Conservation (phyloP, 306 rosid species). For the Nissolia schottii region DNA sequence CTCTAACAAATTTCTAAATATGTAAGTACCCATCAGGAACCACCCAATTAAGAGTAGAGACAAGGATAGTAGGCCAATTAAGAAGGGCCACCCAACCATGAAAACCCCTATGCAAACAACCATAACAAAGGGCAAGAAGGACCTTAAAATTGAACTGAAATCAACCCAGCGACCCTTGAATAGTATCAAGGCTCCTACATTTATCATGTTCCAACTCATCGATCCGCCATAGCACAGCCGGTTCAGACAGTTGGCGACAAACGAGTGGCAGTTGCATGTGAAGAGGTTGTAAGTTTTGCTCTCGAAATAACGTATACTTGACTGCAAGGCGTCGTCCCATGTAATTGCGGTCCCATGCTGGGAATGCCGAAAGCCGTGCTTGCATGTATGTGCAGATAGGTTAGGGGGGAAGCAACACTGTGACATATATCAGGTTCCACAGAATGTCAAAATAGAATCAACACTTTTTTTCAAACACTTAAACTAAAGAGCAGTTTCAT, state of each 20-base stretch:
- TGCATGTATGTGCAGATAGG: constrained; percentile 66
- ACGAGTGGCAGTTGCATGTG: constrained; percentile 85
- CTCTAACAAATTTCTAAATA: constrained; percentile 49
- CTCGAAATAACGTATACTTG: constrained; percentile 58
- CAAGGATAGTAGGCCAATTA: constrained; percentile 52
- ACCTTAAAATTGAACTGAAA: constrained; percentile 51
- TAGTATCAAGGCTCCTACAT: constrained; percentile 63
- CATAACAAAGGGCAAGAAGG: constrained; percentile 73
- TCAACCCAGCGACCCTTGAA: constrained; percentile 86
- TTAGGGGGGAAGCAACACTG: constrained; percentile 91
- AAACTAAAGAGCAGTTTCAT: too few relatives aligned
- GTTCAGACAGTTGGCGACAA: constrained; percentile 73
- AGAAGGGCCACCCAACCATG: constrained; percentile 80
- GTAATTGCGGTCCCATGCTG: constrained; percentile 69
- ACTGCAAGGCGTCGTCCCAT: constrained; percentile 79
- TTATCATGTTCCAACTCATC: constrained; percentile 90
- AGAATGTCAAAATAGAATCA: constrained; percentile 15
- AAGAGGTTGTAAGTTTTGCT: constrained; percentile 74
- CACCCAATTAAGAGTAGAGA: constrained; percentile 71
- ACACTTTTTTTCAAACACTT: constrained; percentile 1
- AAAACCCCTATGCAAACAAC: constrained; percentile 63
- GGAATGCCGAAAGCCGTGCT: constrained; percentile 57
- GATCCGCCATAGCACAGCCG: constrained; percentile 70
- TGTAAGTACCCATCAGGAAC: constrained; percentile 66
- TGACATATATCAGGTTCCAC: constrained; percentile 24